Evolutionary conservation across 2,329 filamentous ascomycete species (phyloP), one percentile per base, ranked within the genome.

Genomic region (Hypoxylon sp.): DNA sequence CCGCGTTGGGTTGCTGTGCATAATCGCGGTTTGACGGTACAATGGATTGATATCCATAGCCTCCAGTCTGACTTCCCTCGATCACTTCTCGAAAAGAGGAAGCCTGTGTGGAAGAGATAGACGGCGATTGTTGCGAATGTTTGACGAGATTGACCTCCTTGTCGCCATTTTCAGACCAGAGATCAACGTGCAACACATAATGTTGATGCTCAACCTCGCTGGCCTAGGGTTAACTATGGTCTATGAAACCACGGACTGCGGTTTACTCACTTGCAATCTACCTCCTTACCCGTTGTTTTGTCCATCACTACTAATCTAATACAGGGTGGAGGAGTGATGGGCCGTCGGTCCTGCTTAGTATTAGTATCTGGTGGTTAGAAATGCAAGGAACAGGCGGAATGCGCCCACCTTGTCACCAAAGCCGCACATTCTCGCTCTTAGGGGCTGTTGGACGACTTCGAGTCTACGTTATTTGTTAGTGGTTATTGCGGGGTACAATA

Each of bases 371-470:
- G 63, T 57, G 51, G 34, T 21, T 50, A 19, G 41, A 48, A 23
- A 71, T 41, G 56, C 32, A 61, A 45, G 9, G 14, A 57, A 32
- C 19, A 58, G 57, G 48, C 58, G 57, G 28, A 49, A 36, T 58
- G 64, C 62, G 74, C 82, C 62, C 82, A 96, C 93, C 87, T 98
- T 99, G 83, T 99, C 96, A 69, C 96, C 96, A 82, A 98, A 99
- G 6, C 96, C 96, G 82, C 96, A 99, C 96, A 98, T 98, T 68
- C 96, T 92, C 72, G 96, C 96, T 75, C 96, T 90, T 75, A 93
- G 87, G 55, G 96, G 96, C 80, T 98, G 94, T 82, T 99, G 96
- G 72, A 93, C 90, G 66, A 98, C 93, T 72, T 90, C 84, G 55
- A 97, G 86, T 68, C 90, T 91, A 71, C 67, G 25, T 38, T 30